Percentiles rank a stretch among this genome's conserved stretches.
phyloP scores from a whole-genome alignment of 1,284 basidiomycete genomes.

The Cystobasidiaceae sp. region DNA sequence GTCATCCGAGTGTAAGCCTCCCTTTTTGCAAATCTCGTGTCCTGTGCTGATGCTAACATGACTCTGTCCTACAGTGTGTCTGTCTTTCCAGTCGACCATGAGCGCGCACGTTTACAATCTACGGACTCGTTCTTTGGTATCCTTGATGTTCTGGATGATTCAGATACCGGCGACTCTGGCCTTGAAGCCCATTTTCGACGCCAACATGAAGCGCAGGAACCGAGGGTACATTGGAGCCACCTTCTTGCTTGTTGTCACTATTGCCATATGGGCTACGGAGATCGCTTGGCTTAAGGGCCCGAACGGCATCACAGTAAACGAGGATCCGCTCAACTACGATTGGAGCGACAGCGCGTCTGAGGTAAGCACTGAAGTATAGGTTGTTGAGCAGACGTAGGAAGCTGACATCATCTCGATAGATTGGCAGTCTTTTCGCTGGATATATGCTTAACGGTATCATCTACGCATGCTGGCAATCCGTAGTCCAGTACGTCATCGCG shows the following conservation, averaged over 20 bases:
- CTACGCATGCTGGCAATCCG: constrained; percentile 4
- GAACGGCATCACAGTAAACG: not conserved
- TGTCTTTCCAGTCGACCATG: constrained; percentile 12
- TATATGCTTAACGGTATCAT: constrained; percentile 5
- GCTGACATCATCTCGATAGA: not conserved
- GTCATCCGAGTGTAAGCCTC: not conserved
- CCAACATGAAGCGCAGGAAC: not conserved
- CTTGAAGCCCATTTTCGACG: not conserved
- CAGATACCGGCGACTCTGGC: not conserved
- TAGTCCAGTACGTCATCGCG: not conserved
- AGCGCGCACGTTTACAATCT: not conserved
- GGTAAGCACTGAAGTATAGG: not conserved
- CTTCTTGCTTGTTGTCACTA: not conserved
- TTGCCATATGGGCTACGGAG: not conserved
- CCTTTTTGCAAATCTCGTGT: not conserved
- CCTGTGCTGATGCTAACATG: not conserved
- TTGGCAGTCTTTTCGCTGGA: not conserved
- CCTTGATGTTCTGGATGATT: not conserved
- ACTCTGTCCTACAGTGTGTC: not conserved
- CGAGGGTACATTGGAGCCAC: not conserved
- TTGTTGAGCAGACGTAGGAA: not conserved
- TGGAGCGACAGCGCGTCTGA: not conserved
- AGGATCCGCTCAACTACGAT: not conserved
- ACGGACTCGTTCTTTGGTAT: not conserved
- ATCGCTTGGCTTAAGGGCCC: not conserved